Conservation (phyloP, 1,139 yeast species). For the Taphrina betulina region DNA sequence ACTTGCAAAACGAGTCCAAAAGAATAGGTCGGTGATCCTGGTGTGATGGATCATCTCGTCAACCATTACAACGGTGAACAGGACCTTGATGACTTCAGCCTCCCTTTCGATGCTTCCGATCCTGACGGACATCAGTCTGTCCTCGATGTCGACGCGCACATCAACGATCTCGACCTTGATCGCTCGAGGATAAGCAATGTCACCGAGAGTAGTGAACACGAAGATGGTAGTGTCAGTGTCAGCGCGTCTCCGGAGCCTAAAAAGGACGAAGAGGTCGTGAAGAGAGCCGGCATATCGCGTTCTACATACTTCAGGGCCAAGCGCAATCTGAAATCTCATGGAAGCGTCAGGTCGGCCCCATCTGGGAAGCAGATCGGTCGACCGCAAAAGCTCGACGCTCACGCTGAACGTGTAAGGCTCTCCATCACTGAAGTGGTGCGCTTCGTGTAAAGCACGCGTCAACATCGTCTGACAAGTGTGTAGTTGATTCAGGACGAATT, state of each 20-base stretch:
- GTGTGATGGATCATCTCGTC: conserved; percentile 14
- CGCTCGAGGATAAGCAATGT: not conserved
- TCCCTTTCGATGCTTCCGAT: conserved; percentile 6
- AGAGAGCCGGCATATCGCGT: conserved; percentile 16
- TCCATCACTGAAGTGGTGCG: not conserved
- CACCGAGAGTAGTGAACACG: not conserved
- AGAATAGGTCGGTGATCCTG: no score
- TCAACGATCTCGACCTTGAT: not conserved
- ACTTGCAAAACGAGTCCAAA: no score
- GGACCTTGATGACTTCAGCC: not conserved
- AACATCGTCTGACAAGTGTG: no score
- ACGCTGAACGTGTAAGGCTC: conserved; percentile 7
- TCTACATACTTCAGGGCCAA: conserved; percentile 19
- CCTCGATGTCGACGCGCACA: conserved; percentile 3
- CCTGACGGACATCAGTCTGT: not conserved
- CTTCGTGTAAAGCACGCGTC: not conserved
- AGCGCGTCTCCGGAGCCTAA: not conserved
- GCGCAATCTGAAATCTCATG: conserved; percentile 21
- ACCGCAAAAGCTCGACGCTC: conserved; percentile 17
- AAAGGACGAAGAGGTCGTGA: conserved; percentile 2
- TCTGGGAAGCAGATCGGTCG: conserved; percentile 19
- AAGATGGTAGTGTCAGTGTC: not conserved
- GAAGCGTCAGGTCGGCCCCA: conserved; percentile 15
- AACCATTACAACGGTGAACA: conserved; percentile 1
- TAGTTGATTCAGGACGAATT: conserved; percentile 15